Conservation (phyloP, 1,284 basidiomycete species). For the Ceratobasidium sp. region DNA sequence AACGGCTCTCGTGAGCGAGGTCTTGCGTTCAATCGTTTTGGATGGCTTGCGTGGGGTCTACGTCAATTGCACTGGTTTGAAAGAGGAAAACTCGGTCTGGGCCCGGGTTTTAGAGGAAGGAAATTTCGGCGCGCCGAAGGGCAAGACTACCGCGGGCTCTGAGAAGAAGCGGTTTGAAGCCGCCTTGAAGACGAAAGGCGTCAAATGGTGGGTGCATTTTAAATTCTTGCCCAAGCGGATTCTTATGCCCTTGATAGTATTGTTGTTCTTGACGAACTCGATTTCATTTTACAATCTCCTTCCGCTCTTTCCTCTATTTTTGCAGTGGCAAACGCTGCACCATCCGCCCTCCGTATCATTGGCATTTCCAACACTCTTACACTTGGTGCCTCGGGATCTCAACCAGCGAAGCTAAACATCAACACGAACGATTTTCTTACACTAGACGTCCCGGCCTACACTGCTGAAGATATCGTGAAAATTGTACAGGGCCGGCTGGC, state of each 20-base stretch:
- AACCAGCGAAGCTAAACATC: slow-evolving; percentile 37
- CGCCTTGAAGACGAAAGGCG: slow-evolving; percentile 53
- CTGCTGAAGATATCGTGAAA: slow-evolving; percentile 71
- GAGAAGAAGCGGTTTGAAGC: slow-evolving; percentile 51
- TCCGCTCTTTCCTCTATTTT: slow-evolving; percentile 73
- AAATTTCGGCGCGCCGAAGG: slow-evolving; percentile 52
- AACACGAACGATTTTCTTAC: slow-evolving; percentile 60
- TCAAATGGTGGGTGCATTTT: slow-evolving; percentile 68
- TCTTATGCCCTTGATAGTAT: slow-evolving; percentile 62
- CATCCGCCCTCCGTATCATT: slow-evolving; percentile 70
- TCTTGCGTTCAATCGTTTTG: slow-evolving; percentile 59
- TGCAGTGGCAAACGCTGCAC: slow-evolving; percentile 67
- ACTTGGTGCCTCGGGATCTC: slow-evolving; percentile 65
- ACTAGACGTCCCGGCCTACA: slow-evolving; percentile 82
- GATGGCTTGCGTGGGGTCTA: slow-evolving; percentile 65
- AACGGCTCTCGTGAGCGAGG: slow-evolving; percentile 79
- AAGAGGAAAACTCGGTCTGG: slow-evolving; percentile 72
- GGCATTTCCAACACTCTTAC: slow-evolving; percentile 89
- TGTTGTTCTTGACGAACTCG: slow-evolving; percentile 82
- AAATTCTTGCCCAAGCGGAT: slow-evolving; percentile 15
- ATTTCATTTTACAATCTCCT: slow-evolving; percentile 73
- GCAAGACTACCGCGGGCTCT: slow-evolving; percentile 48
- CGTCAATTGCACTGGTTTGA: slow-evolving; percentile 83
- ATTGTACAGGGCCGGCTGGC: slow-evolving; percentile 74
- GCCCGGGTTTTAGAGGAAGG: slow-evolving; percentile 69